Percentiles rank a stretch among this genome's conserved stretches.
These are phyloP conservation scores for Laetiporus sulphureus DNA, from an alignment of 1,284 basidiomycete species.

Conservation along the genomic window DNA sequence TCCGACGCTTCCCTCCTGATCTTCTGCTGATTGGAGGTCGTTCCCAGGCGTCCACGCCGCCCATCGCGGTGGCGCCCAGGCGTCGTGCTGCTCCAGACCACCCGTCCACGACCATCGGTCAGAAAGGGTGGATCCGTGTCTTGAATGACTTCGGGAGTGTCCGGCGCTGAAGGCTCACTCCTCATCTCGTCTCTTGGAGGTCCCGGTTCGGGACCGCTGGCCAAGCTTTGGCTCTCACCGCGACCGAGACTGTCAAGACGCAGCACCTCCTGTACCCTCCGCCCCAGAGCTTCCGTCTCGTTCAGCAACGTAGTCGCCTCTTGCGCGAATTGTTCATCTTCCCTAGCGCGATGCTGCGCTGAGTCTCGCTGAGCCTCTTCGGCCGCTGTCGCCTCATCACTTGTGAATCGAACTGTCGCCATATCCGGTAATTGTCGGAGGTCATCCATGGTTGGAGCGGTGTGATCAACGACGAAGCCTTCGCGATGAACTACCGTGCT, in stretches of 20 bases:
- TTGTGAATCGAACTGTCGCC: neutral
- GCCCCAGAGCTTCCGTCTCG: constrained; percentile 3
- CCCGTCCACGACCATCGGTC: constrained; percentile 43
- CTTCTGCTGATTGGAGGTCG: constrained; percentile 11
- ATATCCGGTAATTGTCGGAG: constrained; percentile 3
- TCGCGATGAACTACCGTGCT: constrained; percentile 8
- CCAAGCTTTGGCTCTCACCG: too few species aligned
- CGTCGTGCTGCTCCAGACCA: constrained; percentile 46
- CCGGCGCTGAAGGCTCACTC: too few species aligned
- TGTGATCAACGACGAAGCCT: neutral
- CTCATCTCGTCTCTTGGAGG: too few species aligned
- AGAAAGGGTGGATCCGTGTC: constrained; percentile 51
- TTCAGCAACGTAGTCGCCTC: constrained; percentile 3
- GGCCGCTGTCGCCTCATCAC: too few species aligned
- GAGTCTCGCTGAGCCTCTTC: too few species aligned
- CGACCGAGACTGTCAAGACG: constrained; percentile 1
- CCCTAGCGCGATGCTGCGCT: neutral
- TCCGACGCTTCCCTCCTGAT: constrained; percentile 4
- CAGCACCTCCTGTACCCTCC: constrained; percentile 3
- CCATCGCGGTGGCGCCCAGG: constrained; percentile 14
- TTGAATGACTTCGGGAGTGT: constrained; percentile 13
- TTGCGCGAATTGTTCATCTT: constrained; percentile 1
- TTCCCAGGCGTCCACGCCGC: constrained; percentile 12
- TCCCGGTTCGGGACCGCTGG: too few species aligned
- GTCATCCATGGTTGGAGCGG: neutral